Percentiles rank a stretch among this genome's conserved stretches.
Evolutionary conservation across 2,329 filamentous ascomycete species (phyloP).

Genomic region (Sodiomyces alkalinus): DNA sequence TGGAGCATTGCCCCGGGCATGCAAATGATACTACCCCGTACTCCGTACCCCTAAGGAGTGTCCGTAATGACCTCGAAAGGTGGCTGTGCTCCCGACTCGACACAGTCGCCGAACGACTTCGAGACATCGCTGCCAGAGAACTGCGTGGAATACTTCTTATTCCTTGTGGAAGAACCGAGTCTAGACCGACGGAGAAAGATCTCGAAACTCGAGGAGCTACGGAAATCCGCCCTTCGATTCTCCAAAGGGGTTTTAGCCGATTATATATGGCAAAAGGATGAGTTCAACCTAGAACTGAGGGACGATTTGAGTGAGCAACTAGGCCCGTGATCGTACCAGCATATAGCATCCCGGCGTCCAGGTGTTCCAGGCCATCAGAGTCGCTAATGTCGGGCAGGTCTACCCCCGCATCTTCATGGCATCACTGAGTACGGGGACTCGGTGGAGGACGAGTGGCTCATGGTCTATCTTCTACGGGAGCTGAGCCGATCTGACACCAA

Average conservation of each 20-base stretch:
- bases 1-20: too few species aligned
- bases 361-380: neutral
- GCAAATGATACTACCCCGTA: too few species aligned
- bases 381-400: constrained; percentile 17
- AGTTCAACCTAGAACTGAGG: constrained; percentile 55
- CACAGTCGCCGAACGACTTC: neutral
- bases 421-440: constrained; percentile 83
- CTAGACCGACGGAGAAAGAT: constrained; percentile 42
- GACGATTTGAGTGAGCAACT: constrained; percentile 42
- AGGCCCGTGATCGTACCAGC: too few species aligned
- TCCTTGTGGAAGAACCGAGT: constrained; percentile 41
- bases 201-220: constrained; percentile 52
- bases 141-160: constrained; percentile 71
- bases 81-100: too few species aligned
- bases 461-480: constrained; percentile 78
- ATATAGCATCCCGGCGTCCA: neutral
- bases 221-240: constrained; percentile 53
- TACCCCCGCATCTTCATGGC: constrained; percentile 57
- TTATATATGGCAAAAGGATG: constrained; percentile 91
- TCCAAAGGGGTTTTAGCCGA: constrained; percentile 51
- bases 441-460: constrained; percentile 93
- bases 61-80: too few species aligned
- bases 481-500: constrained; percentile 57
- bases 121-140: constrained; percentile 52
- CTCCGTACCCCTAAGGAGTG: too few species aligned